Conservation (phyloP, 164 flowering plant species). For the Warburgia ugandensis region DNA sequence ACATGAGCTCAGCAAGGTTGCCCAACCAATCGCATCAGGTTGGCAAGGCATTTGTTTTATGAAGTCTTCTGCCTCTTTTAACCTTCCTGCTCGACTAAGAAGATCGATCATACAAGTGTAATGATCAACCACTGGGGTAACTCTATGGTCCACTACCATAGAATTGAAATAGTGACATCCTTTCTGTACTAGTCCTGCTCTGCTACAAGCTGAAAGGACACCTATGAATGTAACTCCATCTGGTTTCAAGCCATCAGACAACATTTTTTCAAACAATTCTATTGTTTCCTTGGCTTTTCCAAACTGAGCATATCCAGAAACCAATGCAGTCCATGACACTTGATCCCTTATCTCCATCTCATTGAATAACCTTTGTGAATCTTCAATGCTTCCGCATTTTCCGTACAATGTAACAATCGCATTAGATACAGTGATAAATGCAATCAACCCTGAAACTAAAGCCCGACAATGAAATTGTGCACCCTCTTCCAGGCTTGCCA, state of each 20-base stretch:
- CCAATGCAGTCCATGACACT: slow-evolving; percentile 81
- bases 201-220: slow-evolving; percentile 87
- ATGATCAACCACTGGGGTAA: slow-evolving; percentile 55
- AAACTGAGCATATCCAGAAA: slow-evolving; percentile 74
- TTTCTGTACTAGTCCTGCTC: slow-evolving; percentile 74
- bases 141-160: slow-evolving; percentile 52
- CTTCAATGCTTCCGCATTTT: slow-evolving; percentile 70
- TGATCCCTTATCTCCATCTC: slow-evolving; percentile 65
- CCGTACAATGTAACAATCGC: slow-evolving; percentile 76
- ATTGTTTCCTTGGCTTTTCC: slow-evolving; percentile 70
- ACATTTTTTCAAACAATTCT: slow-evolving; percentile 62
- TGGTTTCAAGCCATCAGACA: slow-evolving; percentile 50
- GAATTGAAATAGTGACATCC: slow-evolving; percentile 52
- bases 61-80: slow-evolving; percentile 70
- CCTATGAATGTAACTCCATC: slow-evolving; percentile 80
- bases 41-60: slow-evolving; percentile 56
- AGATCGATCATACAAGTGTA: slow-evolving; percentile 90
- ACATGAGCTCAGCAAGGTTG: slow-evolving; percentile 76
- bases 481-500: slow-evolving; percentile 82
- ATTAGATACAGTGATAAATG: slow-evolving; percentile 63
- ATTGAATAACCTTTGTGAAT: slow-evolving; percentile 43
- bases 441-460: slow-evolving; percentile 47
- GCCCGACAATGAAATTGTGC: slow-evolving; percentile 75
- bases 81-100: slow-evolving; percentile 66
- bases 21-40: slow-evolving; percentile 79